Evolutionary conservation across 73 alveolate species (phyloP).

Genomic region (Urostyla sp.): DNA sequence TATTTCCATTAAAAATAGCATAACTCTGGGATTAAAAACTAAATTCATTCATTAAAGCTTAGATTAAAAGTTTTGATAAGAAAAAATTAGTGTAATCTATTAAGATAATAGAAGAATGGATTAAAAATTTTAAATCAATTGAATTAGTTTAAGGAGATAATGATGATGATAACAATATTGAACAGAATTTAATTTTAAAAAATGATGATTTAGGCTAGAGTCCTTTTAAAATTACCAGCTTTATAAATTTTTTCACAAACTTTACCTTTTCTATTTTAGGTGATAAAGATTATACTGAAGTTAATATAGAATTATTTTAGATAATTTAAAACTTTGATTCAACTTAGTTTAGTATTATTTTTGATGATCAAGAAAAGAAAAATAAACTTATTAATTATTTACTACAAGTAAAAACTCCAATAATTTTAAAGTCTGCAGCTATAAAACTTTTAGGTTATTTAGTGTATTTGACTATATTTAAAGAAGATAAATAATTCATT

Average conservation of each 20-base stretch:
- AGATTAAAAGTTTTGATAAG: constrained; percentile 28
- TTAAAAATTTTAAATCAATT: constrained; percentile 28
- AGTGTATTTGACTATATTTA: constrained; percentile 19
- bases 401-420: constrained; percentile 22
- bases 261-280: too few species aligned
- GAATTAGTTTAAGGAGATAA: constrained; percentile 11
- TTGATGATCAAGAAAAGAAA: background rate
- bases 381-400: constrained; percentile 9
- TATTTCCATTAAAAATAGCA: background rate
- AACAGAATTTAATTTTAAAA: too few species aligned
- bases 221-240: constrained; percentile 1
- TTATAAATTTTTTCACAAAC: background rate
- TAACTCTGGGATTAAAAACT: background rate
- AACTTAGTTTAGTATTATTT: constrained; percentile 21
- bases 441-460: constrained; percentile 52
- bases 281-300: background rate
- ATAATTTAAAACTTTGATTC: constrained; percentile 45
- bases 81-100: background rate
- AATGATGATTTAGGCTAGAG: too few species aligned
- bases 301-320: constrained; percentile 5
- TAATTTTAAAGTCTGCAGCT: constrained; percentile 44
- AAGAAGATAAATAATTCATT: constrained; percentile 15
- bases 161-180: background rate
- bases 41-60: background rate
- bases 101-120: constrained; percentile 60